phyloP scores from a whole-genome alignment of 805 yeast genomes.

The Teunomyces barrocoloradensis region DNA sequence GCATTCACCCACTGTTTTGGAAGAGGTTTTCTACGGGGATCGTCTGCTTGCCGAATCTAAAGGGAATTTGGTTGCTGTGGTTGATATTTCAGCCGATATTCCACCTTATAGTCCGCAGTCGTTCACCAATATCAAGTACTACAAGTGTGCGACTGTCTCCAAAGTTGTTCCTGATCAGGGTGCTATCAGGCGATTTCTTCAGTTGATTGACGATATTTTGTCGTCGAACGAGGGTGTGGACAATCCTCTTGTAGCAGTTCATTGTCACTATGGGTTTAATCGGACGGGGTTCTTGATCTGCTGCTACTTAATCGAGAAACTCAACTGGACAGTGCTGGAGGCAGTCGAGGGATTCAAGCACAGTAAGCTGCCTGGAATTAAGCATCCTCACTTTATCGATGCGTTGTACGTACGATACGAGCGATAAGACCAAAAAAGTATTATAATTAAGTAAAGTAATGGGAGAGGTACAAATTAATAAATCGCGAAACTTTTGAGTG shows the following conservation, averaged over 20 bases:
- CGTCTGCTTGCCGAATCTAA: slow-evolving; percentile 15
- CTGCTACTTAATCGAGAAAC: slow-evolving; percentile 60
- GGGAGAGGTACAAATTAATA: no score
- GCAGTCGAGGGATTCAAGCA: slow-evolving; percentile 58
- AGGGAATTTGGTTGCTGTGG: slow-evolving; percentile 50
- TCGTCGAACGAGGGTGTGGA: slow-evolving; percentile 15
- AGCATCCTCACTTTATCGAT: slow-evolving; percentile 74
- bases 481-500: no score
- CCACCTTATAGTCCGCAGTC: slow-evolving; percentile 69
- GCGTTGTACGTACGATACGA: slow-evolving; percentile 67
- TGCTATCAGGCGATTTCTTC: slow-evolving; percentile 56
- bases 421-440: neutral
- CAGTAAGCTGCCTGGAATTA: slow-evolving; percentile 69
- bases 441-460: no score
- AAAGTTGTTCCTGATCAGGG: slow-evolving; percentile 68
- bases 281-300: slow-evolving; percentile 74
- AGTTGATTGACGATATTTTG: slow-evolving; percentile 49
- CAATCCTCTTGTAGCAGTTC: slow-evolving; percentile 55
- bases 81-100: slow-evolving; percentile 67
- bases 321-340: slow-evolving; percentile 59
- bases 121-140: slow-evolving; percentile 53
- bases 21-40: slow-evolving; percentile 41
- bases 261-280: slow-evolving; percentile 81
- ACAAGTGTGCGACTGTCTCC: slow-evolving; percentile 75
- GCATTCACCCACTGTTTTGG: slow-evolving; percentile 60